Conservation (phyloP, 2,329 filamentous ascomycete species). For the Aureobasidium subglaciale region DNA sequence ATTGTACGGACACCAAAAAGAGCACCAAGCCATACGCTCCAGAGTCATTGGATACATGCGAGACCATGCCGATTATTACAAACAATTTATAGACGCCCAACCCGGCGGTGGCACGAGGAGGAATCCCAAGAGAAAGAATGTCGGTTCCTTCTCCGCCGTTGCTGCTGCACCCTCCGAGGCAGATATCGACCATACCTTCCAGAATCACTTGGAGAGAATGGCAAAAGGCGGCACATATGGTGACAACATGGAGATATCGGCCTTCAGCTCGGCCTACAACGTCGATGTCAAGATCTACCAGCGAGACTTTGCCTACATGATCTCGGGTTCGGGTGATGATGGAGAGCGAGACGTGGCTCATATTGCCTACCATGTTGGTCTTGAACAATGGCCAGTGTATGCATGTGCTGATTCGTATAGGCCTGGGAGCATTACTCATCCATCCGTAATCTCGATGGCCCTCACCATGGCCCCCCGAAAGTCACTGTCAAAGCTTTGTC, state of each 20-base stretch:
- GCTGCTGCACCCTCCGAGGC: constrained; percentile 43
- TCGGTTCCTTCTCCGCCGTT: constrained; percentile 41
- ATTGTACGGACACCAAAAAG: constrained; percentile 53
- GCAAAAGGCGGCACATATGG: constrained; percentile 55
- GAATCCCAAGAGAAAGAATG: constrained; percentile 52
- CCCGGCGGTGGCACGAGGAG: constrained; percentile 49
- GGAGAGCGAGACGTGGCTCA: constrained; percentile 39
- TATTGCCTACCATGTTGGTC: constrained; percentile 57
- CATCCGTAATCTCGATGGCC: constrained; percentile 53
- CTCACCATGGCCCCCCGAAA: constrained; percentile 49
- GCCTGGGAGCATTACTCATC: constrained; percentile 62
- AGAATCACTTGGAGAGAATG: constrained; percentile 53
- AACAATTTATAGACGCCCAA: constrained; percentile 53
- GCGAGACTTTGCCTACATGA: constrained; percentile 45
- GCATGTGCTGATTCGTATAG: constrained; percentile 31
- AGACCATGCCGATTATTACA: constrained; percentile 54
- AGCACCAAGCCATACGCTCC: constrained; percentile 52
- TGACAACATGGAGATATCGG: constrained; percentile 60
- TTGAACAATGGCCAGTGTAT: neutral
- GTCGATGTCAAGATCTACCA: constrained; percentile 58
- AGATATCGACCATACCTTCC: constrained; percentile 47
- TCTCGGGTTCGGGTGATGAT: constrained; percentile 35
- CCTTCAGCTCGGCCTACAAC: constrained; percentile 56
- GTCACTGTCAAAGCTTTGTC: constrained; percentile 34
- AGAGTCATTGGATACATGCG: constrained; percentile 57